These are phyloP conservation scores for Citrus glauca DNA, from an alignment of 345 rosid genomes.

Conservation along the genomic window DNA sequence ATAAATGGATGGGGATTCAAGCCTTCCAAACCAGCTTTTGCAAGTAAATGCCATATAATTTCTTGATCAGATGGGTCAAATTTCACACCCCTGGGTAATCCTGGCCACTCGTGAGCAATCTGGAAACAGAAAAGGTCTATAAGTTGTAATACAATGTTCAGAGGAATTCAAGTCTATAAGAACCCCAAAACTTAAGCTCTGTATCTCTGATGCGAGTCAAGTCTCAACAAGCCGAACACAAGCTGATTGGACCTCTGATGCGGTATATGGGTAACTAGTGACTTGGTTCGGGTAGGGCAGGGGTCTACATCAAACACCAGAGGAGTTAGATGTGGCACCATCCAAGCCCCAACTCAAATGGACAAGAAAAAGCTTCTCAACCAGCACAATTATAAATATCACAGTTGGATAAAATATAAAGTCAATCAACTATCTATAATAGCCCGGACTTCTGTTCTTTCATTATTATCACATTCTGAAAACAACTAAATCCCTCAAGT, in stretches of 20 bases:
- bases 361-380: too few species aligned
- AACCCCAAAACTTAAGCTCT: not conserved
- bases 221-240: not conserved
- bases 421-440: too few species aligned
- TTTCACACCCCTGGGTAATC: slow-evolving; percentile 88
- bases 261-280: too few species aligned
- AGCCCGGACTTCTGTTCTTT: not conserved
- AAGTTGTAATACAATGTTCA: not conserved
- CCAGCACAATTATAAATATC: too few species aligned
- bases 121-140: slow-evolving; percentile 18
- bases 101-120: slow-evolving; percentile 89
- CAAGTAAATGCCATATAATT: slow-evolving; percentile 81
- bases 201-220: not conserved
- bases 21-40: slow-evolving; percentile 52
- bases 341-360: too few species aligned
- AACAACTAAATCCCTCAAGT: not conserved
- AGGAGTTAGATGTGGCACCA: too few species aligned
- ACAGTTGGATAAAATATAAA: too few species aligned
- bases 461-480: not conserved
- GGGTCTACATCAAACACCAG: too few species aligned
- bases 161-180: not conserved
- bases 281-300: too few species aligned
- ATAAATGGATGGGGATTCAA: slow-evolving; percentile 68
- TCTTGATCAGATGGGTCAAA: slow-evolving; percentile 96
- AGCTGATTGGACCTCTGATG: not conserved